A percentile compares a stretch with the other conserved stretches of the same genome.
Evolutionary conservation across 306 rosid species (phyloP).

Genomic region (Benincasa hispida): DNA sequence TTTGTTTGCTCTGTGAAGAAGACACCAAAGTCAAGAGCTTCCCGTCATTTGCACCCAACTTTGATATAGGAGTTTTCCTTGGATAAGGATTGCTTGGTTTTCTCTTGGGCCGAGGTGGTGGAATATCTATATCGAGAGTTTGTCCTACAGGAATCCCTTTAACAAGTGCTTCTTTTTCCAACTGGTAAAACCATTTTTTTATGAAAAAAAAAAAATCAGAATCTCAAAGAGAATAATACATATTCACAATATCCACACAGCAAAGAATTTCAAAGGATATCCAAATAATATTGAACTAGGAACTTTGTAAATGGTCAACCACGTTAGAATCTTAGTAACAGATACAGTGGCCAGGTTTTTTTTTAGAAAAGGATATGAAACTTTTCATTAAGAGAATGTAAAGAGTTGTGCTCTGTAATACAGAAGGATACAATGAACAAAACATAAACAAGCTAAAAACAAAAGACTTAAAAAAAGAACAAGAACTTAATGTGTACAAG

Average conservation of each 20-base stretch:
- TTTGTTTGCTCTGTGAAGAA: constrained; percentile 35
- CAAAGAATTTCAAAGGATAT: neutral
- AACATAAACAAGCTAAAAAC: no score
- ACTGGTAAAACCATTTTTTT: constrained; percentile 34
- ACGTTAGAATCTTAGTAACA: neutral
- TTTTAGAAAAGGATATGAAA: neutral
- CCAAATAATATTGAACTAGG: neutral
- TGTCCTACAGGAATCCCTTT: constrained; percentile 68
- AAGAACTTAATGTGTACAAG: no score
- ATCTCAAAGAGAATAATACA: neutral
- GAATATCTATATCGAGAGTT: constrained; percentile 73
- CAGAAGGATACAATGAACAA: no score
- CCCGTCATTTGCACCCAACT: constrained; percentile 54
- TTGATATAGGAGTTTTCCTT: constrained; percentile 53
- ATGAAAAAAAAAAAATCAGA: constrained; percentile 12
- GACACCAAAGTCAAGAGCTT: constrained; percentile 35
- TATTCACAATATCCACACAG: neutral
- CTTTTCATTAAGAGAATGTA: no score
- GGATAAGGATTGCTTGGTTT: constrained; percentile 94
- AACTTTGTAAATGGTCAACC: neutral
- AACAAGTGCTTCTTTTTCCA: constrained; percentile 79
- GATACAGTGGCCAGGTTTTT: neutral
- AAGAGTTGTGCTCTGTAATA: no score
- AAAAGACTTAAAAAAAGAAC: no score
- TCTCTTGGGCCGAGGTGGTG: constrained; percentile 97